Base-by-base conservation (phyloP, 2,329 filamentous ascomycete species). In the Macrophomina phaseolina region DNA sequence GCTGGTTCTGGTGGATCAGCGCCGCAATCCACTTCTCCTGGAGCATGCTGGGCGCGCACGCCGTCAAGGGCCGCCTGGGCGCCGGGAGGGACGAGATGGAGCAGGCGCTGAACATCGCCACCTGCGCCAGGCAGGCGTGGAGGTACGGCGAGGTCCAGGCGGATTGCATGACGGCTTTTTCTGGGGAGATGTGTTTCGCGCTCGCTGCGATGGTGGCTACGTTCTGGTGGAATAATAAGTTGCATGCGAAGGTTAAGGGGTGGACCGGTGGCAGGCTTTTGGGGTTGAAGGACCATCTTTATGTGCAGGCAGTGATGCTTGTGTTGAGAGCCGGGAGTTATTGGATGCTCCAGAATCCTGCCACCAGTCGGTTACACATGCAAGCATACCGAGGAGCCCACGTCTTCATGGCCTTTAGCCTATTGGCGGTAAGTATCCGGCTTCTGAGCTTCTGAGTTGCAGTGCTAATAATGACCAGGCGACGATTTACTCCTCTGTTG, bases 181-280 rank as follows among this genome's bases (percentile, higher is more conserved):
- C 70, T 23, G 66, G 65, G 18, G 45, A 73, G 23, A 69, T 75
- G 32, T 62, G 69, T 30, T 70, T 58, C n/a, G 73, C 85, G 23
- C 76, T 89, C 23, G 71, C 78, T 63, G 77, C 83, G 12, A 85
- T 84, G 42, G 70, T 87, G 2, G 71, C 84, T 18, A 84, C 87
- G 3, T 77, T 85, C 12, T 90, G 87, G 84, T 92, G 90, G 90
- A 92, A 91, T 69, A 89, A 89, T 0, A 85, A 85, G 67, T 86
- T 91, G 70, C 83, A 86, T 40, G 83, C 89, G 71, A 85, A 89
- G 87, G 65, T 90, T 85, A 74, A 86, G 82, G 34, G 84, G 80
- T 58, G 51, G 40, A 68, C 88, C 86, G 72, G 74, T 2, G 75
- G 75, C 16, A 72, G 74, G 66, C 81, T 91, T 38, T 75, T 84